phyloP scores from a whole-genome alignment of 257 asterid species.

The Solanum bukasovii region DNA sequence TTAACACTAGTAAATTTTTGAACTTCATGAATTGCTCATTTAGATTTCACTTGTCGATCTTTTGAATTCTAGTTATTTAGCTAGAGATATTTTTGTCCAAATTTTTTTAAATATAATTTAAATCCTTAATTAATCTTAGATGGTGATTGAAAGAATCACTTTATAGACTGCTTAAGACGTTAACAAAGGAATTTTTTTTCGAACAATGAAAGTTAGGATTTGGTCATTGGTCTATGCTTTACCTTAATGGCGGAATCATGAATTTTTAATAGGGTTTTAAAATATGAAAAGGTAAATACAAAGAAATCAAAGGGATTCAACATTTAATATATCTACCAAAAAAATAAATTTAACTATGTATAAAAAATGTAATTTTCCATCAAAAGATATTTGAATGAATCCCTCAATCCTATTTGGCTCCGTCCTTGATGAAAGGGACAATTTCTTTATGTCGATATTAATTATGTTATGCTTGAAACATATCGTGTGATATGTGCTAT shows the following conservation, averaged over 20 bases:
- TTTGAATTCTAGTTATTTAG: background rate
- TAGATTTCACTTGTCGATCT: background rate
- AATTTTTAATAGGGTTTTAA: too few relatives aligned
- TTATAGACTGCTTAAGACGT: background rate
- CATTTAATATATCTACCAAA: background rate
- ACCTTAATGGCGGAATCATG: background rate
- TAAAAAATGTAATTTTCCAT: too few relatives aligned
- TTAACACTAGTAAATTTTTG: too few relatives aligned
- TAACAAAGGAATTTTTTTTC: background rate
- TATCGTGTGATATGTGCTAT: background rate
- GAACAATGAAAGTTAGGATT: background rate
- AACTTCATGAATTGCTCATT: too few relatives aligned
- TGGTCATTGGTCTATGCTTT: background rate
- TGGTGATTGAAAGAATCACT: background rate
- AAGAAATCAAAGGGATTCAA: background rate
- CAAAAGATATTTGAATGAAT: background rate
- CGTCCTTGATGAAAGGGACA: background rate
- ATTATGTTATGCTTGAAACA: background rate
- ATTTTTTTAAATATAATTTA: background rate
- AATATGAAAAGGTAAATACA: too few relatives aligned
- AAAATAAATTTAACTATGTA: background rate
- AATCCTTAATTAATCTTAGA: background rate
- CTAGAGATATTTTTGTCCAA: background rate
- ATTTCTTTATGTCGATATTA: background rate
- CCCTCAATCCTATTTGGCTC: background rate